Base-by-base conservation (phyloP, 768 basidiomycete genomes). In the button mushroom (Agaricus bisporus) region DNA sequence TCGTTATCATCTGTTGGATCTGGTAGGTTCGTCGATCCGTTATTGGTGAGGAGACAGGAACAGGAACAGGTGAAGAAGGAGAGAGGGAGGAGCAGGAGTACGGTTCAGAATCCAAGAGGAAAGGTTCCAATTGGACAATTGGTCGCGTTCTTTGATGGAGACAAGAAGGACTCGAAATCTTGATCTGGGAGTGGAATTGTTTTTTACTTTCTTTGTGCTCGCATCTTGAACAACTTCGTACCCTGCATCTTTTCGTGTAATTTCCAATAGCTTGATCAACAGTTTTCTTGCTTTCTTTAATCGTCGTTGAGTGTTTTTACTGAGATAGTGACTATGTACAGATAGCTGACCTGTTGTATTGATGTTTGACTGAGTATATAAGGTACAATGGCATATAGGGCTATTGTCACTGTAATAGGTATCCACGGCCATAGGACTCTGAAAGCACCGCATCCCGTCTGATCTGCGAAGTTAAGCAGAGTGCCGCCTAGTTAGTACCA, bases 121-220 rank as follows among this genome's bases (percentile, higher is more conserved):
- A 91, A 90, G 70, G 78, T 88, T 12, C 81, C 86, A 0, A 77
- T 92, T 39, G 86, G 83, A 9, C 79, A 91, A 61, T 68, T 93
- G 41, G 87, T 91, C 12, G 88, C 88, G n/a, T 92, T 87, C 68
- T 93, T 93, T 61, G 87, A 91, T 62, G 67, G 68, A 28, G 76
- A 79, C 39, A 74, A 72, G 66, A 69, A 70, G 59, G 61, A 58
- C 32, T 32, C 32, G 41, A 59, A 60, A 46, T 42, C 41, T 36
- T 51, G 41, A 51, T 32, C 5, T 32, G 20, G 18, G 42, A 44
- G 42, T 5, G 42, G 42, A 17, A 14, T n/a, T n/a, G n/a, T 18
- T 45, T 26, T 15, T 54, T 25, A 3, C 41, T n/a, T 41, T 22
- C 9, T 41, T 11, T 41, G 9, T 41, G 41, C 41, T 22, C n/a